phyloP scores from a whole-genome alignment of 768 basidiomycete genomes.

The Chalciporus piperatus region DNA sequence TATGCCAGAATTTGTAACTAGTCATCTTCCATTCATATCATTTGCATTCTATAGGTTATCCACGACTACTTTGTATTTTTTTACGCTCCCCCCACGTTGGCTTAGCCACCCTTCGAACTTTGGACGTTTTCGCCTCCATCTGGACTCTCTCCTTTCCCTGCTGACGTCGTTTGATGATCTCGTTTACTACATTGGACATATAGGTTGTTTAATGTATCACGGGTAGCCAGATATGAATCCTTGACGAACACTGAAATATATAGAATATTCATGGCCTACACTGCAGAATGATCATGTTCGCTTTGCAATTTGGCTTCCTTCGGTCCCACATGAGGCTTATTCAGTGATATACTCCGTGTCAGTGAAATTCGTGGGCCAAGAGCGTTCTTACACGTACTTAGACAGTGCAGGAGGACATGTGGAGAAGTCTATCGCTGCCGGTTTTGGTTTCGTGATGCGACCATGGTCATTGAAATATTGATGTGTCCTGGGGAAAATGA shows the following conservation, averaged over 20 bases:
- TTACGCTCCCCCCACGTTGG: neutral
- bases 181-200: constrained; percentile 13
- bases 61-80: constrained; percentile 28
- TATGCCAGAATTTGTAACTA: constrained; percentile 66
- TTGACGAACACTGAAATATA: constrained; percentile 11
- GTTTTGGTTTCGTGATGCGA: no score
- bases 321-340: no score
- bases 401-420: no score
- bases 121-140: constrained; percentile 9
- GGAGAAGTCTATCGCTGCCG: no score
- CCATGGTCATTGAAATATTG: no score
- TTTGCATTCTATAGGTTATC: constrained; percentile 29
- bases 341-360: no score
- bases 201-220: constrained; percentile 19
- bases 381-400: no score
- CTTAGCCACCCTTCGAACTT: constrained; percentile 2
- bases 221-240: constrained; percentile 19
- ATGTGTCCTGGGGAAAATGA: no score
- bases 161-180: constrained; percentile 10
- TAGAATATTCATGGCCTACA: neutral
- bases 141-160: constrained; percentile 11
- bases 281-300: no score
- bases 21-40: constrained; percentile 31
- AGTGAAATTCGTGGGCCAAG: no score
- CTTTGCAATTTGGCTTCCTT: no score